phyloP scores from a whole-genome alignment of 1,284 basidiomycete species.

The Ceratobasidium sp. region DNA sequence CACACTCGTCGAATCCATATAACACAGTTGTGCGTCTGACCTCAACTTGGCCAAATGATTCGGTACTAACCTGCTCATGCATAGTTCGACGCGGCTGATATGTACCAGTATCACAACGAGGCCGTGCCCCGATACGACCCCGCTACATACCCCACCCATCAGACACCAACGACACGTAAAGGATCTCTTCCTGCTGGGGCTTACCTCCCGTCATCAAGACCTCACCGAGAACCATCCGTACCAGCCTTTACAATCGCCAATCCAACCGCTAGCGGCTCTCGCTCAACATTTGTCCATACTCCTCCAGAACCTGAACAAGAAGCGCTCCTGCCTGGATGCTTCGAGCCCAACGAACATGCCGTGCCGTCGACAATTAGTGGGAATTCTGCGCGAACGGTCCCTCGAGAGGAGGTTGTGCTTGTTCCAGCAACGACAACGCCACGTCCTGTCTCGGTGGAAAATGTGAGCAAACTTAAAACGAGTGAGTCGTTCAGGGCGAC shows the following conservation, averaged over 20 bases:
- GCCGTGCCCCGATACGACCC: conserved; percentile 37
- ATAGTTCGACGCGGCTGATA: conserved; percentile 36
- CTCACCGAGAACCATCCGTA: neutral
- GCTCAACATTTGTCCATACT: neutral
- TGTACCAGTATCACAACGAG: conserved; percentile 17
- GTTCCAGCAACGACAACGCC: neutral
- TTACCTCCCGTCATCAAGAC: conserved; percentile 7
- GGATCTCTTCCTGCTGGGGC: neutral
- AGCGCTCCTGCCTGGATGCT: conserved; percentile 26
- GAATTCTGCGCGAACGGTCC: neutral
- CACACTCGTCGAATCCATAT: conserved; percentile 26
- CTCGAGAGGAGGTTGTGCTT: neutral
- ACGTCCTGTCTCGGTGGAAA: conserved; percentile 2
- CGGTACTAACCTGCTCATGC: neutral
- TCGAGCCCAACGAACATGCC: conserved; percentile 17
- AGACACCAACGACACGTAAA: neutral
- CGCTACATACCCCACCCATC: neutral
- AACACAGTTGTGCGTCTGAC: conserved; percentile 13
- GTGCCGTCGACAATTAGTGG: conserved; percentile 8
- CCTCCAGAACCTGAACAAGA: conserved; percentile 8
- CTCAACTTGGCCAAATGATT: neutral
- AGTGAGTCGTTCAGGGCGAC: conserved; percentile 25
- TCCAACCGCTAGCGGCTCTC: neutral
- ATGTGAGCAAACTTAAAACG: neutral
- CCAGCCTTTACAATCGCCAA: neutral